Evolutionary conservation across 2,329 filamentous ascomycete genomes (phyloP), one percentile per base, ranked within the genome.

Genomic region (Neofusicoccum sp.): DNA sequence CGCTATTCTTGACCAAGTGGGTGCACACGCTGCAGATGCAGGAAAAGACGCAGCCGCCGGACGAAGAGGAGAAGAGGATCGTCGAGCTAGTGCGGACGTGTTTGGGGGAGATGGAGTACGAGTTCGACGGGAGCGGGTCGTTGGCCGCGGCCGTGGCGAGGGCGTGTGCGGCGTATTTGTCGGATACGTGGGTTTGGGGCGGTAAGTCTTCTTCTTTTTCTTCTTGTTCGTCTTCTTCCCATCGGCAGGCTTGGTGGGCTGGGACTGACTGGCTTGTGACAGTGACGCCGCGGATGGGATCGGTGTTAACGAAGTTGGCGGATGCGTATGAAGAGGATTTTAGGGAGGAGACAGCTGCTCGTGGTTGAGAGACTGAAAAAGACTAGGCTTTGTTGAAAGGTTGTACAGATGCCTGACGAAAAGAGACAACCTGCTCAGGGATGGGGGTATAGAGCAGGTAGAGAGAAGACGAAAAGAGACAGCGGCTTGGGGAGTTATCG

Each of bases 1-100:
- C 71, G 3, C 49, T 75, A 3, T 70, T 75, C 56, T 66, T 73
- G 14, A 71, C 72, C 2, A 75, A 74, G 67, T 75, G 73, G 73
- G 68, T 74, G 6, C 71, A 75, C 44, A 69, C 66, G 3, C 61
- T 74, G 5, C 71, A 75, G 54, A 67, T 66, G 6, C 65, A 70
- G 56, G 47, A 64, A 16, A 37, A 12, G 5, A 63, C 61, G 31
- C 12, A 61, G 28, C 60, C 64, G 41, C 64, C 65, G 47, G 62
- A 71, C 33, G 43, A 64, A 36, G 67, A 69, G 56, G 73, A 74
- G 52, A 59, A 52, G 41, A 64, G 67, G n/a, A 69, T 73, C 7
- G 64, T 75, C 45, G 63, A 68, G 36, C 66, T 66, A 16, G 59
- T 75, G n/a, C 64, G 64, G 39, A 63, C 28, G 66, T 39, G 61